Evolutionary conservation across 371 early-diverging fungal genomes (phyloP), one percentile per base, ranked within the genome.

Genomic region (Nosema granulosis): DNA sequence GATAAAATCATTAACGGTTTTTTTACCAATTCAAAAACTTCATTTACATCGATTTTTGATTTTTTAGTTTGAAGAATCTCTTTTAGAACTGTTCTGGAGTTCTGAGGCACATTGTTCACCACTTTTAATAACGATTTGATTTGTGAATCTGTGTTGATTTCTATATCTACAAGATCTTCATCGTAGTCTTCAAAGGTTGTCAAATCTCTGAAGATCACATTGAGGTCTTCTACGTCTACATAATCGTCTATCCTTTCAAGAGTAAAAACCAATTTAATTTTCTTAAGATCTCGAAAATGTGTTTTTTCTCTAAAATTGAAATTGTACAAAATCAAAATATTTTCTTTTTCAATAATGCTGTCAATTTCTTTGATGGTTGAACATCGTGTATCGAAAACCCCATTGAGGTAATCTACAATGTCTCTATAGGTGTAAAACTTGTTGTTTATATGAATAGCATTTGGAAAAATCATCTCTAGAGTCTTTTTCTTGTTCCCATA

Each of bases 171-270:
- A 24, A 52, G 35, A 20, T 83, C 81, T 18, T 78, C 77, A 13
- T 58, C 65, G 58, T 84, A 84, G 38, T 75, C 68, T 34, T 68
- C 71, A 56, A 68, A 82, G n/a, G 84, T 84, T 3, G 84, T 84
- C 12, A 84, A 58, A 59, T 84, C 84, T 63, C 80, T 74, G 50
- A 77, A 71, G 29, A 84, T 76, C 49, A 84, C 75, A 69, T 84
- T 84, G 62, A 79, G 79, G 3, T 59, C 52, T 43, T 65, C 59
- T 0, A 81, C 24, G n/a, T 84, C 80, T 43, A 69, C 54, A 37
- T 56, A 31, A 66, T 71, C 51, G 26, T 74, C 56, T 0, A 80
- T 74, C 12, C 35, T 77, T 66, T 84, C 84, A 16, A 84, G 24
- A 20, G 84, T 84, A 38, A 74, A 82, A 37, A 84, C 59, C 0